Evolutionary conservation across 2,329 filamentous ascomycete genomes (phyloP).

Genomic region (Neonectria coccinea): DNA sequence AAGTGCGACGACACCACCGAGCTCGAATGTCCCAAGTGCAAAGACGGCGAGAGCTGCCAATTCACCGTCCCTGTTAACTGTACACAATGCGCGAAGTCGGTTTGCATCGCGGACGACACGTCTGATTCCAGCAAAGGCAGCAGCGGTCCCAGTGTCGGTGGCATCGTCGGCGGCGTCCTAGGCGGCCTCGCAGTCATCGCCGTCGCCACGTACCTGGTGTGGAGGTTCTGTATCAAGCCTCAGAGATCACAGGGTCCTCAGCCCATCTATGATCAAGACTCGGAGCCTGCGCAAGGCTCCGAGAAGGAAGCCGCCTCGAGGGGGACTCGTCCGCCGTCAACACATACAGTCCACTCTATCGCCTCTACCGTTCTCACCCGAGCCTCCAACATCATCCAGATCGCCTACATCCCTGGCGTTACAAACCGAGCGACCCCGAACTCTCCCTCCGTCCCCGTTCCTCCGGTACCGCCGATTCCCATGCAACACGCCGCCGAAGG

Average conservation of each 20-base stretch:
- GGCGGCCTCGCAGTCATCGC: constrained; percentile 83
- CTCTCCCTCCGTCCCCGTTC: constrained; percentile 83
- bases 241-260: constrained; percentile 72
- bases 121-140: constrained; percentile 36
- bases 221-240: constrained; percentile 87
- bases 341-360: constrained; percentile 89
- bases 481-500: constrained; percentile 67
- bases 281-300: constrained; percentile 56
- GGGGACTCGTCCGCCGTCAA: constrained; percentile 74
- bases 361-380: constrained; percentile 95
- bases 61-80: constrained; percentile 60
- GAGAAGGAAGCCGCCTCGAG: constrained; percentile 60
- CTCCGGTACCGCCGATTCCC: constrained; percentile 94
- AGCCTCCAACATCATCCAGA: constrained; percentile 99
- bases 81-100: constrained; percentile 59
- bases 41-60: constrained; percentile 56
- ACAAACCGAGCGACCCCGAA: constrained; percentile 89
- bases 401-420: constrained; percentile 97
- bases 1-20: constrained; percentile 57
- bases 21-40: constrained; percentile 60
- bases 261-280: constrained; percentile 68
- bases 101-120: constrained; percentile 56
- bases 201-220: constrained; percentile 82
- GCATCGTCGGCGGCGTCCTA: constrained; percentile 91
- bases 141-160: constrained; percentile 76